A percentile compares a stretch with the other conserved stretches of the same genome.
Conservation (phyloP, 768 basidiomycete species). For the Macrocybe gigantea region DNA sequence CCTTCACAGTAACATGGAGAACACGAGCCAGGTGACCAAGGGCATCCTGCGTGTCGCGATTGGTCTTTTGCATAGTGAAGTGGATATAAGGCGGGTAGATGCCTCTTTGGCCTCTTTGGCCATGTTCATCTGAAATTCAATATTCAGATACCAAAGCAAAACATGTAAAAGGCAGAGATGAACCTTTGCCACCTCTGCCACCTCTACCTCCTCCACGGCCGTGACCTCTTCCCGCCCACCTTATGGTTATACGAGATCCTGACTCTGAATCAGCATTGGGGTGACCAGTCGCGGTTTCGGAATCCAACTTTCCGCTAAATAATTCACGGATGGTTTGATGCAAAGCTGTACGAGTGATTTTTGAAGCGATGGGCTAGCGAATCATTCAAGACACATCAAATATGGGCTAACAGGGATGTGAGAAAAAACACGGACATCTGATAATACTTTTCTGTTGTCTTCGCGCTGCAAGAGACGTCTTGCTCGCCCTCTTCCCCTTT, state of each 20-base stretch:
- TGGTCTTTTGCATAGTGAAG: conserved; percentile 95
- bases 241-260: conserved; percentile 74
- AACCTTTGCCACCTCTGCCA: conserved; percentile 29
- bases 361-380: conserved; percentile 73
- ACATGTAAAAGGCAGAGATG: neutral
- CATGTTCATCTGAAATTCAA: conserved; percentile 16
- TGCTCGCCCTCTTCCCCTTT: conserved; percentile 27
- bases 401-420: conserved; percentile 6
- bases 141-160: neutral
- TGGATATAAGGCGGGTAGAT: conserved; percentile 86
- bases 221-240: conserved; percentile 58
- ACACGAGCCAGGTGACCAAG: conserved; percentile 73
- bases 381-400: conserved; percentile 8
- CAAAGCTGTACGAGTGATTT: conserved; percentile 73
- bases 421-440: conserved; percentile 49
- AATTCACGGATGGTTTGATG: conserved; percentile 77
- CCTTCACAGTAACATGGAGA: conserved; percentile 72
- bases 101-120: conserved; percentile 48
- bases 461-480: conserved; percentile 39
- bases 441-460: conserved; percentile 72
- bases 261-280: conserved; percentile 39
- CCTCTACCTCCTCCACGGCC: conserved; percentile 46
- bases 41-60: conserved; percentile 95
- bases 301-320: conserved; percentile 82
- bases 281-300: conserved; percentile 60